Conservation (phyloP, 257 asterid species). For the Echium plantagineum region DNA sequence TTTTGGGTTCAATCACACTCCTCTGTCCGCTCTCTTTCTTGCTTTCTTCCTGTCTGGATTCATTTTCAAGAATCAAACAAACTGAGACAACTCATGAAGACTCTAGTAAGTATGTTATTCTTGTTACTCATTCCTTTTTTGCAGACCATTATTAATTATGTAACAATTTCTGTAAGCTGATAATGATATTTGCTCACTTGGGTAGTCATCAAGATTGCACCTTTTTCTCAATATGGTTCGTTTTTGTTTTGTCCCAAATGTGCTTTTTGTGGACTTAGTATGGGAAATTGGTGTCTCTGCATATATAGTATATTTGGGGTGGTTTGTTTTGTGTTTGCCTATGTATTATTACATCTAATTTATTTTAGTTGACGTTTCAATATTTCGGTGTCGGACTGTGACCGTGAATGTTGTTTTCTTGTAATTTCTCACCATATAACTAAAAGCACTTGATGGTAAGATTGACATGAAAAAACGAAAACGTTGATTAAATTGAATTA, state of each 20-base stretch:
- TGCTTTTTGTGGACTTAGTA: neutral
- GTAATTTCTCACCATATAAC: too few species aligned
- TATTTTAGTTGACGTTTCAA: neutral
- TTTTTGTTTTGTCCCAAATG: neutral
- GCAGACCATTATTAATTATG: conserved; percentile 2
- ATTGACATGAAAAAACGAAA: too few species aligned
- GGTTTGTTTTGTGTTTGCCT: too few species aligned
- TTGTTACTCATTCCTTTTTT: conserved; percentile 9
- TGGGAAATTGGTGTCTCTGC: neutral
- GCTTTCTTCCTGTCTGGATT: conserved; percentile 12
- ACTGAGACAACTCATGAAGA: conserved; percentile 36
- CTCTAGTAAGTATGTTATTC: conserved; percentile 99
- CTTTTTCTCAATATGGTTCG: neutral
- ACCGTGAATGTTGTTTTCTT: neutral
- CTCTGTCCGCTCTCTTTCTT: conserved; percentile 10
- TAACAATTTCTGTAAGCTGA: neutral
- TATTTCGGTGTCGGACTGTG: neutral
- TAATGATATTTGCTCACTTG: neutral
- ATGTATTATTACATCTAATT: too few species aligned
- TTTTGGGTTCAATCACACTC: conserved; percentile 26
- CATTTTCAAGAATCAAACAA: conserved; percentile 14
- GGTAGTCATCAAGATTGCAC: conserved; percentile 1
- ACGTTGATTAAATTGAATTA: too few species aligned
- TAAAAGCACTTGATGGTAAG: too few species aligned
- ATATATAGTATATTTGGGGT: too few species aligned